Base-by-base conservation (phyloP, 768 basidiomycete genomes). In the Fibroporia radiculosa region DNA sequence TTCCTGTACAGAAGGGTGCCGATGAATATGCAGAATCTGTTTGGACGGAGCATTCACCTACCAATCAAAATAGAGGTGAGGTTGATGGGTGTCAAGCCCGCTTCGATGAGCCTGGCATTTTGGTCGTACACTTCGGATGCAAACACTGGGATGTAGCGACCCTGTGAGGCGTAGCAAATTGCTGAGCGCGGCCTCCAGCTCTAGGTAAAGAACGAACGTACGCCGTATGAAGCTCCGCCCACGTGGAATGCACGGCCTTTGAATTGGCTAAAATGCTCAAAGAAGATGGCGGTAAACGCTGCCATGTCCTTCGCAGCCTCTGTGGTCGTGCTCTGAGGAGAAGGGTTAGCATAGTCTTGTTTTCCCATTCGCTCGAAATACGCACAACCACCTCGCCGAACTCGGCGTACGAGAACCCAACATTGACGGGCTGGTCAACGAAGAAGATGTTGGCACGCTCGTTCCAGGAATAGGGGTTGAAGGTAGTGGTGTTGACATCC, bases 231-330 rank as follows among this genome's bases (percentile, higher is more conserved):
- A 59, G 78, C 63, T 13, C 68, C 67, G n/a, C 64, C 59, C 48
- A 69, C 54, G 34, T 68, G 68, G 33, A 69, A 62, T 3, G 67
- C 57, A 3, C 82, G 65, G 2, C 81, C 82, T 50, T 82, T 78
- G 67, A 86, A 84, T 52, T 80, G 67, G 44, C 61, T 69, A 56
- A 89, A 89, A 46, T 79, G 71, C 53, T 86, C 82, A 38, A 86
- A 86, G 63, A 86, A 86, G 42, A 87, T 76, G 3, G 74, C 65
- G 0, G 85, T 68, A 51, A 87, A 87, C 0, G 78, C 75, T 0
- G 82, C 80, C 3, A 87, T 76, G 53, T 87, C 83, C 41, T 73
- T 68, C 0, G 81, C 80, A 3, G 80, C 83, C 33, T 82, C 78
- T 55, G 80, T 75, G 0, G 82, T 77, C 2, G 74, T 82, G 37